phyloP scores from a whole-genome alignment of 306 rosid species.

The Nissolia schottii region DNA sequence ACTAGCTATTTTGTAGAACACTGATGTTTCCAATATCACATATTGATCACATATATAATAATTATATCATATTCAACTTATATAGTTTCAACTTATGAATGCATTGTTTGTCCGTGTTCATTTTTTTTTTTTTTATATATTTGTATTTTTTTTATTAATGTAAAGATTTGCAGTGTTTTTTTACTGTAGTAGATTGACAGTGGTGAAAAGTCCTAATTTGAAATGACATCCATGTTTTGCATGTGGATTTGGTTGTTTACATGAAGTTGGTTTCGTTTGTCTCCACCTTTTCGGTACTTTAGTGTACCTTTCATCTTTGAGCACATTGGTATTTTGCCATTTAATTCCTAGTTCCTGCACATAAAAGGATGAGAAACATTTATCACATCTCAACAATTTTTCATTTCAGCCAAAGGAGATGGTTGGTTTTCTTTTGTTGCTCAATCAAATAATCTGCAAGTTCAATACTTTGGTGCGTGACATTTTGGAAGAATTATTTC shows the following conservation, averaged over 20 bases:
- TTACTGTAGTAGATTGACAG: background rate
- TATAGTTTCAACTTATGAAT: too few species aligned
- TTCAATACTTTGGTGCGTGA: conserved; percentile 60
- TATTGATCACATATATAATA: too few species aligned
- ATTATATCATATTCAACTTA: too few species aligned
- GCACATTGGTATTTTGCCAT: too few species aligned
- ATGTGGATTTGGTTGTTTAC: conserved; percentile 6
- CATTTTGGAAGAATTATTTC: conserved; percentile 86
- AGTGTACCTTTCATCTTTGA: background rate
- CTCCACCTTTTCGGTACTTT: background rate
- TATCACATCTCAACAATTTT: conserved; percentile 20
- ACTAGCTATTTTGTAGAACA: too few species aligned
- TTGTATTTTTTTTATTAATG: too few species aligned
- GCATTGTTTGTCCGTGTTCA: too few species aligned
- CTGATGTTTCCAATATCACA: too few species aligned
- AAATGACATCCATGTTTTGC: background rate
- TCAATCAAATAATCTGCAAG: conserved; percentile 94
- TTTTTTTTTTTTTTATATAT: too few species aligned
- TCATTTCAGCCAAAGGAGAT: conserved; percentile 87
- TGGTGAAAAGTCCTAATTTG: background rate
- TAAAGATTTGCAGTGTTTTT: too few species aligned
- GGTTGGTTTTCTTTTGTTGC: conserved; percentile 69
- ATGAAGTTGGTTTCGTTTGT: background rate
- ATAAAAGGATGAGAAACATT: background rate
- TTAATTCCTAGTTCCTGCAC: background rate